Base-by-base conservation (phyloP, 2,329 filamentous ascomycete species). In the Metarhizium rileyi region DNA sequence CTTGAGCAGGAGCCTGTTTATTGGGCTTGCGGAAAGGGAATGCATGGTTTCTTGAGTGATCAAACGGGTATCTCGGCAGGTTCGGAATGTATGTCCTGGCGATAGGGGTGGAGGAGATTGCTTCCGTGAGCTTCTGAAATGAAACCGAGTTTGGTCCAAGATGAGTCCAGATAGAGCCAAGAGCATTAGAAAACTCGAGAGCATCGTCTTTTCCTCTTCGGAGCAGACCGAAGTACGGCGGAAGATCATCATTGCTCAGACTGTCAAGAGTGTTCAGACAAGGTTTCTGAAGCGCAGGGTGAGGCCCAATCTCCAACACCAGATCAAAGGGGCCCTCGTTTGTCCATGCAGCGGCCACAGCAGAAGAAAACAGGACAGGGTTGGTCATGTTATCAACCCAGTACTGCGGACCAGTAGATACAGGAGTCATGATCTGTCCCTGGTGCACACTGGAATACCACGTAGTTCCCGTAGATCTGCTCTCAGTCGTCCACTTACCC, bases 261-360 rank as follows among this genome's bases (percentile, higher is more conserved):
- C 25, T 23, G 10, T 40, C 7, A 4, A 55, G 14, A 0, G 51
- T 68, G 47, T 73, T 63, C 4, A 56, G 59, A 0, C 64, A 53
- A 0, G 73, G 73, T 0, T 66, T 66, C 48, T 68, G 65, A 0
- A 75, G 61, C 0, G 70, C 68, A 0, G 70, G 63, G 44, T 69
- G 66, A 3, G 67, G 66, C 0, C 67, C 66, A 3, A 70, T 46
- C 38, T 70, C 66, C 2, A 69, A 23, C 0, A 61, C 48, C 5
- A 62, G 35, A 28, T 38, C 16, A 16, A 28, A 27, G 7, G 30
- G 3, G n/a, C 10, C 27, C 12, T 10, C 46, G 20, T 53, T 40
- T 44, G 49, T 7, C 28, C 52, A 22, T 6, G 40, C 36, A 35
- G 12, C 20, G 28, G 22, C 0, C 16, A 2, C 8, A 2, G 59